A percentile compares a stretch with the other conserved stretches of the same genome.
Conservation (phyloP, 1,284 basidiomycete genomes). For the Moesziomyces sp. region DNA sequence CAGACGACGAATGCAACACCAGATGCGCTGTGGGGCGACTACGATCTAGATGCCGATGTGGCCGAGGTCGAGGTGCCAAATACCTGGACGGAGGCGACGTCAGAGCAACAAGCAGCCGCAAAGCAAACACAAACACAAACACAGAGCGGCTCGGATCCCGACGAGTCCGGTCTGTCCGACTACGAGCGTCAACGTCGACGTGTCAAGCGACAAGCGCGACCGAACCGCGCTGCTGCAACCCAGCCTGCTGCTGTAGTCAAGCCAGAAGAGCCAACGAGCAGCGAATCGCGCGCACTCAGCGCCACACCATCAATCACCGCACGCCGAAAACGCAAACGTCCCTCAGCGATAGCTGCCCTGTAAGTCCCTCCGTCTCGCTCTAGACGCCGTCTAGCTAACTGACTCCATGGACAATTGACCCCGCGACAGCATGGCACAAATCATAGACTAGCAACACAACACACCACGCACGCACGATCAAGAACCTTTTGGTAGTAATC, state of each 20-base stretch:
- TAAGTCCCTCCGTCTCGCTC: constrained; percentile 21
- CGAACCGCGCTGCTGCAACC: background rate
- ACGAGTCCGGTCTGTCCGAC: constrained; percentile 33
- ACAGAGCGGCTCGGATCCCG: constrained; percentile 12
- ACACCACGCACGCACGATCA: too few relatives aligned
- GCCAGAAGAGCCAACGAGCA: background rate
- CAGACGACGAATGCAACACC: background rate
- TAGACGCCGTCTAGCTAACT: too few relatives aligned
- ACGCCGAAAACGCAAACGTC: constrained; percentile 1
- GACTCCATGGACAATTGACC: too few relatives aligned
- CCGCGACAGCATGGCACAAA: constrained; percentile 19
- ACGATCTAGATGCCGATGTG: constrained; percentile 21
- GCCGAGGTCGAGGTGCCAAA: background rate
- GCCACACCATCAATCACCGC: background rate
- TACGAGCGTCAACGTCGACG: constrained; percentile 20
- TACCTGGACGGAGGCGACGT: background rate
- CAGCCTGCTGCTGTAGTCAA: background rate
- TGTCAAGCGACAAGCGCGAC: background rate
- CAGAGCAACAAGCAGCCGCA: background rate
- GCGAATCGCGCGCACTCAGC: background rate
- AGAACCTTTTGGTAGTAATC: too few relatives aligned
- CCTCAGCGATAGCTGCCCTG: constrained; percentile 27
- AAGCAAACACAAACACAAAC: background rate
- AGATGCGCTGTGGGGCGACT: constrained; percentile 13
- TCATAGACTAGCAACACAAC: constrained; percentile 13